Percentiles rank a stretch among this genome's conserved stretches.
Conservation (phyloP, 768 basidiomycete genomes). For the Sporobolomyces phaffii region DNA sequence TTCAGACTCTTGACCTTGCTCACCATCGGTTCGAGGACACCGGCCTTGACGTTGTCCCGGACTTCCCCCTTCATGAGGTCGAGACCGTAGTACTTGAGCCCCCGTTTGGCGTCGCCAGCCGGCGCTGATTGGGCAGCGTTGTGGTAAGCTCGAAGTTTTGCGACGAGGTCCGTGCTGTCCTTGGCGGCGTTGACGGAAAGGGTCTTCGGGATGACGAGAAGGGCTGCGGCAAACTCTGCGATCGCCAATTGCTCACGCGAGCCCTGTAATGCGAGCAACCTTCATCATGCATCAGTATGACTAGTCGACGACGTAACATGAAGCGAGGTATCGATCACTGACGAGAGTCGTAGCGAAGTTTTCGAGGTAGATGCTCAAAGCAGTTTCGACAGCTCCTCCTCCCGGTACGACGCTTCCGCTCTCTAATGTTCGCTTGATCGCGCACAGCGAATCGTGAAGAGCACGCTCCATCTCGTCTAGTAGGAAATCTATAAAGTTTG, state of each 20-base stretch:
- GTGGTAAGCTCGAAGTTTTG: conserved; percentile 93
- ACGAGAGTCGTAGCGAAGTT: conserved; percentile 98
- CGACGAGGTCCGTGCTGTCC: conserved; percentile 93
- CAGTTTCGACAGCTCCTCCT: conserved; percentile 94
- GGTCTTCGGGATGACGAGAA: conserved; percentile 92
- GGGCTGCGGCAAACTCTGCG: conserved; percentile 91
- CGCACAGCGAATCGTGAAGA: conserved; percentile 84
- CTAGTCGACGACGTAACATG: background rate
- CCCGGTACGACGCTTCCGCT: conserved; percentile 93
- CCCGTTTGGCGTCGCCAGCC: conserved; percentile 82
- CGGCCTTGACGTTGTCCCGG: conserved; percentile 86
- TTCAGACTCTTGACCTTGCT: conserved; percentile 96
- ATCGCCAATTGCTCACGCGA: conserved; percentile 97
- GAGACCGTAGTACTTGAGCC: conserved; percentile 81
- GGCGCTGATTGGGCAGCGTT: conserved; percentile 92
- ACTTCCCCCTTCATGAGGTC: conserved; percentile 92
- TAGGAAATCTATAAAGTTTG: conserved; percentile 76
- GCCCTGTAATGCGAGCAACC: too few relatives aligned
- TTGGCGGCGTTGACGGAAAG: conserved; percentile 97
- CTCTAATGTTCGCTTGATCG: conserved; percentile 95
- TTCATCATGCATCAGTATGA: too few relatives aligned
- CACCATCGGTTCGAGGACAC: conserved; percentile 91
- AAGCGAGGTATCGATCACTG: conserved; percentile 49
- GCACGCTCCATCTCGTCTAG: conserved; percentile 99
- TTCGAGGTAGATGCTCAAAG: conserved; percentile 92